These are phyloP conservation scores for Aspergillus brunneoviolaceus DNA, from an alignment of 2,329 filamentous ascomycete genomes.

Conservation along the genomic window DNA sequence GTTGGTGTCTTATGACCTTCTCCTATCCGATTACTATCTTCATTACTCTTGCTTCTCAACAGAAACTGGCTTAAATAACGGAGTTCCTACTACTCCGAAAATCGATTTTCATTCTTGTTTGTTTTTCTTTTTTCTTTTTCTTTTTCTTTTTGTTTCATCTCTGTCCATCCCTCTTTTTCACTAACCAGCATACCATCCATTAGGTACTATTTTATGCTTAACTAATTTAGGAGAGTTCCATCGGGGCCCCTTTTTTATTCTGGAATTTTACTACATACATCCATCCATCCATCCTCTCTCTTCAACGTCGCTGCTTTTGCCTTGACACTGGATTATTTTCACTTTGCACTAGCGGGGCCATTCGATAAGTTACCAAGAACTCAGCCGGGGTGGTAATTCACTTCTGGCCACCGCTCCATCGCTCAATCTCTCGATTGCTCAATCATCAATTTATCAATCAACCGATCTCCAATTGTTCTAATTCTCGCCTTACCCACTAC, in stretches of 20 bases:
- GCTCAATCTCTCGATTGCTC: not conserved
- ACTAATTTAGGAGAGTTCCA: not conserved
- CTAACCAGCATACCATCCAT: not conserved
- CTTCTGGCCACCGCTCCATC: not conserved
- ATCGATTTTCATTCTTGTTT: not conserved
- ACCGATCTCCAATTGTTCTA: too few relatives aligned
- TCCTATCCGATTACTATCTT: not conserved
- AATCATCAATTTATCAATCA: not conserved
- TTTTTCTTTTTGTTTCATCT: not conserved
- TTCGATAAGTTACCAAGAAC: not conserved
- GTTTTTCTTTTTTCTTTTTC: not conserved
- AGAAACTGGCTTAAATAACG: not conserved
- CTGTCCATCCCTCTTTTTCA: too few relatives aligned
- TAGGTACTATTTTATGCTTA: not conserved
- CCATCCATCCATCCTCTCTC: not conserved
- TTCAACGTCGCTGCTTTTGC: not conserved
- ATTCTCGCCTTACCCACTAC: not conserved
- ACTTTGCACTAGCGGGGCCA: not conserved
- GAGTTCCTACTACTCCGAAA: not conserved
- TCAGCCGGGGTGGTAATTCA: not conserved
- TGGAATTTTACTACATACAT: not conserved
- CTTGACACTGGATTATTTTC: not conserved
- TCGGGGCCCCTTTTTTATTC: not conserved
- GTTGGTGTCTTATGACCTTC: not conserved
- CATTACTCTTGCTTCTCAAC: not conserved